Evolutionary conservation across 2,329 filamentous ascomycete species (phyloP).

Genomic region (Emericellopsis atlantica): DNA sequence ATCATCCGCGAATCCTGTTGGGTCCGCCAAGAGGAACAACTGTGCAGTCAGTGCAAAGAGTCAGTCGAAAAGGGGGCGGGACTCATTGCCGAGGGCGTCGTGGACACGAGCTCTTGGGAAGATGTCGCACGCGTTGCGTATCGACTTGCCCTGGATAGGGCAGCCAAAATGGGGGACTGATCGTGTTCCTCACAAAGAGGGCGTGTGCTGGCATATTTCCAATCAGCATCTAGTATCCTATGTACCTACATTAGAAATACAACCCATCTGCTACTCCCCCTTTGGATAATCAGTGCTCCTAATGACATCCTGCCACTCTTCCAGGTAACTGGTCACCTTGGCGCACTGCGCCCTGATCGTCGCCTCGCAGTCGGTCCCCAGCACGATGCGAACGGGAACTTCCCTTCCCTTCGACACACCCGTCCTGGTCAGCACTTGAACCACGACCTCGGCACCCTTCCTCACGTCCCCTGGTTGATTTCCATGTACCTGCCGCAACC

Average conservation of each 20-base stretch:
- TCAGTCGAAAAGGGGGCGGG: neutral
- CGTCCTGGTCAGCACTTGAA: conserved; percentile 40
- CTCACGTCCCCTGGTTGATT: conserved; percentile 41
- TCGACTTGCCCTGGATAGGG: neutral
- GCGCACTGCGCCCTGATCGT: conserved; percentile 28
- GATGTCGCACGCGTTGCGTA: neutral
- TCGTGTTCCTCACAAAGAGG: neutral
- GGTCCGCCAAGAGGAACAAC: neutral
- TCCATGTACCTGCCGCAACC: conserved; percentile 23
- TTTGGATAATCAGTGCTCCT: conserved; percentile 10
- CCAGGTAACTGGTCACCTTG: conserved; percentile 25
- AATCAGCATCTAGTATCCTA: neutral
- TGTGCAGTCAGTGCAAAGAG: neutral
- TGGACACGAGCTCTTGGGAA: neutral
- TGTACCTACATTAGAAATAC: neutral
- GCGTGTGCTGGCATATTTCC: neutral
- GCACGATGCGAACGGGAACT: conserved; percentile 37
- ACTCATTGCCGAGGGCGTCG: neutral
- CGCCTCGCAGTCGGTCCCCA: conserved; percentile 38
- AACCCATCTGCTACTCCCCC: conserved; percentile 6
- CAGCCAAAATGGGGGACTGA: neutral
- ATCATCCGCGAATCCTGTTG: neutral
- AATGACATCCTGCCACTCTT: conserved; percentile 31
- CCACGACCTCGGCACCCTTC: conserved; percentile 37
- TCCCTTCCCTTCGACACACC: conserved; percentile 32